Conservation (phyloP, 768 basidiomycete genomes). For the Tulasnella sp. region DNA sequence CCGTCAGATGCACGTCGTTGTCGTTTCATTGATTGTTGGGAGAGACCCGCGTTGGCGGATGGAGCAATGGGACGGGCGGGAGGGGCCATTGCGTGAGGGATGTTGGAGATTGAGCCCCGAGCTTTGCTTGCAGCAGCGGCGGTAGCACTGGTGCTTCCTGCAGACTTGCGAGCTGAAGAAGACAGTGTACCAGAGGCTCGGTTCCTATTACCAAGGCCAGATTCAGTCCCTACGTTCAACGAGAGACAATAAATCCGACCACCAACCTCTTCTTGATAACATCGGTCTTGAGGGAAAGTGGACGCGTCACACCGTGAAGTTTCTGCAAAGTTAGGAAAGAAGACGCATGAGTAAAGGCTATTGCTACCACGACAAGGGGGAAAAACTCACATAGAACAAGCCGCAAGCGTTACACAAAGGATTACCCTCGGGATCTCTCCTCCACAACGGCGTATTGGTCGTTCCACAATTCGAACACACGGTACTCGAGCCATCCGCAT, state of each 20-base stretch:
- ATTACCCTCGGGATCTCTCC: constrained; percentile 86
- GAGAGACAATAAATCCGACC: constrained; percentile 17
- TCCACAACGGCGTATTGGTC: constrained; percentile 89
- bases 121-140: constrained; percentile 12
- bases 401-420: constrained; percentile 94
- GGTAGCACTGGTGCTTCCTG: constrained; percentile 5
- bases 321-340: constrained; percentile 48
- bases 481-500: constrained; percentile 65
- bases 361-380: not conserved
- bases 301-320: constrained; percentile 90
- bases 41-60: not conserved
- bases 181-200: constrained; percentile 3
- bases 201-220: not conserved
- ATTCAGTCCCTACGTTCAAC: not conserved
- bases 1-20: constrained; percentile 17
- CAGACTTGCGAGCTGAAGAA: constrained; percentile 12
- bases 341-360: not conserved
- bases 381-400: constrained; percentile 71
- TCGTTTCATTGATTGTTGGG: constrained; percentile 16
- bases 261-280: constrained; percentile 94
- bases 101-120: not conserved
- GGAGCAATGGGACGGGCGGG: not conserved
- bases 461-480: constrained; percentile 93
- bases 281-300: constrained; percentile 91
- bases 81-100: not conserved